phyloP scores from a whole-genome alignment of 257 asterid genomes.

The Solanum dulcamara region DNA sequence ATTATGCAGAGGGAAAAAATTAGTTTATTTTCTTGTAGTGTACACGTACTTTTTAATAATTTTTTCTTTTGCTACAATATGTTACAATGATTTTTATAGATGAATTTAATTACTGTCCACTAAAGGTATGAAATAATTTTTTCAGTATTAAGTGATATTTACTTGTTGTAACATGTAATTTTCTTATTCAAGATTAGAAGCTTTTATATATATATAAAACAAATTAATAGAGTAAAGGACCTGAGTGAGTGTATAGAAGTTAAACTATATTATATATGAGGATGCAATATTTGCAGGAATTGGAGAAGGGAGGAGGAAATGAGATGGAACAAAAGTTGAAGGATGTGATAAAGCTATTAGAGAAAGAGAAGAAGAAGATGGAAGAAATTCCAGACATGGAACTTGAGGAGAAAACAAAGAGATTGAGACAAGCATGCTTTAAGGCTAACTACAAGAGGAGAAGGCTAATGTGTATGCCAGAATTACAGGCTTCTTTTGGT shows the following conservation, averaged over 20 bases:
- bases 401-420: constrained; percentile 48
- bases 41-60: not conserved
- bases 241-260: too few relatives aligned
- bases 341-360: constrained; percentile 27
- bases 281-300: constrained; percentile 21
- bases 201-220: too few relatives aligned
- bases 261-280: not conserved
- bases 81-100: not conserved
- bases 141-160: not conserved
- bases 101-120: not conserved
- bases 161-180: not conserved
- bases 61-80: not conserved
- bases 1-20: not conserved
- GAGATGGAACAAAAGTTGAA: constrained; percentile 18
- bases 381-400: constrained; percentile 48
- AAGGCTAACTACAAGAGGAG: constrained; percentile 61
- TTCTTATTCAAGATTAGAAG: not conserved
- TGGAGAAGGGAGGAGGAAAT: constrained; percentile 28
- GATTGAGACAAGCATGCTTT: constrained; percentile 45
- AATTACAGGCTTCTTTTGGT: not conserved
- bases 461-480: constrained; percentile 20
- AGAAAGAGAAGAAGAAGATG: constrained; percentile 28
- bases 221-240: too few relatives aligned
- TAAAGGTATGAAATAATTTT: not conserved
- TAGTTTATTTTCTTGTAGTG: not conserved